Percentiles rank a stretch among this genome's conserved stretches.
These are phyloP conservation scores for Heimioporus sp. DNA, from an alignment of 768 basidiomycete species.

Conservation along the genomic window DNA sequence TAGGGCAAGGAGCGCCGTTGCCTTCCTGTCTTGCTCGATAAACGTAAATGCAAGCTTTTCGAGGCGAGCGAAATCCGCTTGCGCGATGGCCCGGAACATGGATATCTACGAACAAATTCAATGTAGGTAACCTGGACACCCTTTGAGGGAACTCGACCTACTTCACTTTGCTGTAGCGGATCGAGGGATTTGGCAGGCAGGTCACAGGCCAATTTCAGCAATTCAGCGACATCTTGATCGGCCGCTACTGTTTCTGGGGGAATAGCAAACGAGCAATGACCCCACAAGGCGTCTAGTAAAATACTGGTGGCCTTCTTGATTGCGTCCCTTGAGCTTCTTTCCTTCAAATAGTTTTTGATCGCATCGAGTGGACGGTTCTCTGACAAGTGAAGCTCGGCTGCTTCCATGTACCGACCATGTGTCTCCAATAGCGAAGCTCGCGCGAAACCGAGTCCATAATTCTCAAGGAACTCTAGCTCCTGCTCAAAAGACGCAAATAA, in stretches of 20 bases:
- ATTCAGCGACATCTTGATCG: slow-evolving; percentile 4
- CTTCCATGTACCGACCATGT: slow-evolving; percentile 43
- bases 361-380: slow-evolving; percentile 50
- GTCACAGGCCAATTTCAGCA: slow-evolving; percentile 27
- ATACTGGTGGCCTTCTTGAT: slow-evolving; percentile 35
- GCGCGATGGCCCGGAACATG: slow-evolving; percentile 35
- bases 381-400: slow-evolving; percentile 48
- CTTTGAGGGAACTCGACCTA: slow-evolving; percentile 1
- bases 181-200: slow-evolving; percentile 8
- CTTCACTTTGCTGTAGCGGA: slow-evolving; percentile 7
- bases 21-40: neutral
- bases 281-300: slow-evolving; percentile 47
- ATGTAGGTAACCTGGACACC: neutral
- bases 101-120: slow-evolving; percentile 8
- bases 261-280: slow-evolving; percentile 40
- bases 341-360: slow-evolving; percentile 42
- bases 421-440: slow-evolving; percentile 44
- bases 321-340: slow-evolving; percentile 27
- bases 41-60: slow-evolving; percentile 33
- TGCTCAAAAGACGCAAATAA: slow-evolving; percentile 55
- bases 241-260: slow-evolving; percentile 2
- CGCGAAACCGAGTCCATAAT: slow-evolving; percentile 49
- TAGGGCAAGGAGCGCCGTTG: slow-evolving; percentile 8
- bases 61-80: slow-evolving; percentile 26
- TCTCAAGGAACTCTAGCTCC: slow-evolving; percentile 54